Evolutionary conservation across 352 stramenopile genomes (phyloP), one percentile per base, ranked within the genome.

Genomic region (Globisporangium canariense): DNA sequence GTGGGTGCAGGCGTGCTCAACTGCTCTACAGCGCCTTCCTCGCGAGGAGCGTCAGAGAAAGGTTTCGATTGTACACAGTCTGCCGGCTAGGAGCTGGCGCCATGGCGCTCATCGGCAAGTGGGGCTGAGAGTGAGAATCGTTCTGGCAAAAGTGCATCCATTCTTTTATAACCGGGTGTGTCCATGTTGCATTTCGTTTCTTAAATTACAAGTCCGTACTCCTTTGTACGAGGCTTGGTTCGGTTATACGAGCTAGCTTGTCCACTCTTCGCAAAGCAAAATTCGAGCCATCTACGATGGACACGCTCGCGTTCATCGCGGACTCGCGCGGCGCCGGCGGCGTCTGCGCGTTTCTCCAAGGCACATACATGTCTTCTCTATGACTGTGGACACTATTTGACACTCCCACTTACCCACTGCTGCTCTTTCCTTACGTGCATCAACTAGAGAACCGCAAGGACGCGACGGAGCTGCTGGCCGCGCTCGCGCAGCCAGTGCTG

Each of bases 21-120:
- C 73, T 85, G 78, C 46, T 59, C 16, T 91, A 89, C 69, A 43
- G 69, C 6, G 70, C 80, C 55, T 90, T 93, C 68, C 66, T 87
- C 50, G 69, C 58, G 28, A 69, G 72, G 5, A 63, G 59, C 2
- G 45, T 66, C 9, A 25, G 53, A 2, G 63, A 89, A 52, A 77
- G 78, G 2, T 70, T 83, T 18, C 52, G 74, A 28, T 41, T 86
- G 32, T 83, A 89, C 60, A 28, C 77, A n/a, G 70, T 62, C 10
- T 65, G 83, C 53, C 85, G 74, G 72, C 60, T 90, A n/a, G 78
- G 80, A 14, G 77, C 81, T 9, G 74, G 76, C 25, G 46, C 74
- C 18, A 88, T 91, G 80, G 75, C 80, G 41, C 64, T 91, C 32
- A 83, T 91, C 49, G 83, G 77, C 66, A 89, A 89, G 62, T 91